These are phyloP conservation scores for Cytospora chrysosperma DNA, from an alignment of 2,329 filamentous ascomycete species.

Conservation along the genomic window DNA sequence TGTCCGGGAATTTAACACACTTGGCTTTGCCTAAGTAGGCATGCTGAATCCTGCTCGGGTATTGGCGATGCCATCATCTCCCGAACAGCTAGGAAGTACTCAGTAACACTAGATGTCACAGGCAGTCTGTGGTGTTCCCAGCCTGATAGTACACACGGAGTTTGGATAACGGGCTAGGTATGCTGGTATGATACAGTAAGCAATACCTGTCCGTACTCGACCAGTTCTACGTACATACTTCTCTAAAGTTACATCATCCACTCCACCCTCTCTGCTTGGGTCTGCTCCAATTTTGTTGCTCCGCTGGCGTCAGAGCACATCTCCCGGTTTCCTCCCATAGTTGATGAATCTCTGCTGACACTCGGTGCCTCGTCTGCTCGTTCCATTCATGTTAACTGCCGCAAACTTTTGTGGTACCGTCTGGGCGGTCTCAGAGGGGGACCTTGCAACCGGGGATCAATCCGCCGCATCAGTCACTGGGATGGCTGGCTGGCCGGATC, in stretches of 20 bases:
- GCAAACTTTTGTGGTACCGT: not conserved
- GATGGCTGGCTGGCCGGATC: not conserved
- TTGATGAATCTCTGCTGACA: slow-evolving; percentile 6
- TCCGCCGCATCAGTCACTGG: not conserved
- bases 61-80: not conserved
- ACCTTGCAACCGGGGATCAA: not conserved
- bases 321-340: slow-evolving; percentile 2
- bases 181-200: not conserved
- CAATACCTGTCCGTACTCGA: no score
- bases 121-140: not conserved
- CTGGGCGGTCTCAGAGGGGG: not conserved
- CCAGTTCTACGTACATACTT: no score
- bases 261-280: slow-evolving; percentile 1
- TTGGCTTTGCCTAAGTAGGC: no score
- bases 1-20: not conserved
- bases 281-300: slow-evolving; percentile 13
- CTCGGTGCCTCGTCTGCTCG: not conserved
- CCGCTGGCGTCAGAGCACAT: slow-evolving; percentile 23
- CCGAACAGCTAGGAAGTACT: no score
- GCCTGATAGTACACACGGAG: not conserved
- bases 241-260: slow-evolving; percentile 7
- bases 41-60: no score
- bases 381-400: not conserved
- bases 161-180: no score
- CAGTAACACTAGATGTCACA: not conserved